These are phyloP conservation scores for Diophrys appendiculata DNA, from an alignment of 73 alveolate species.

Conservation along the genomic window DNA sequence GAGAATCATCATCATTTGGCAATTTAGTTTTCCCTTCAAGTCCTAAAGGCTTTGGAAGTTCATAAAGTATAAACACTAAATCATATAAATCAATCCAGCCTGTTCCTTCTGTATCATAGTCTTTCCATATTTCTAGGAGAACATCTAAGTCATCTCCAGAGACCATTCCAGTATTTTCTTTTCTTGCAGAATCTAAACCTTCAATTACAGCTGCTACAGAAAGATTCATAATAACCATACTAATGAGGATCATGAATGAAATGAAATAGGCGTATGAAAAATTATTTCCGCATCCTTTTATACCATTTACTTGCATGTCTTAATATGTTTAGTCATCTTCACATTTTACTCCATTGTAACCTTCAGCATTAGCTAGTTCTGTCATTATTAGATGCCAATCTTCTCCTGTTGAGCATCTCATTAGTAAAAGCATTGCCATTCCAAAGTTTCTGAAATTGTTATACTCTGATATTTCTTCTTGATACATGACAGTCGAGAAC, in stretches of 20 bases:
- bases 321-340: constrained; percentile 10
- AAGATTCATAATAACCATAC: constrained; percentile 25
- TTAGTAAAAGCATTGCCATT: constrained; percentile 19
- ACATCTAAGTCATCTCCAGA: background rate
- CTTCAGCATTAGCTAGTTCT: constrained; percentile 20
- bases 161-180: background rate
- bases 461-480: background rate
- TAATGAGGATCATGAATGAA: constrained; percentile 12
- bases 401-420: constrained; percentile 43
- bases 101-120: constrained; percentile 16
- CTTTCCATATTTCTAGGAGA: constrained; percentile 3
- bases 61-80: background rate
- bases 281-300: constrained; percentile 29
- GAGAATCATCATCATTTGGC: no score
- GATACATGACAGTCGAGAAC: constrained; percentile 22
- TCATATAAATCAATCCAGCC: background rate
- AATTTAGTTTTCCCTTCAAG: background rate
- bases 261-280: constrained; percentile 32
- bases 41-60: constrained; percentile 11
- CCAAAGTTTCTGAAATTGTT: constrained; percentile 29
- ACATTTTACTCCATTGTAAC: constrained; percentile 18
- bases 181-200: constrained; percentile 18
- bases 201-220: constrained; percentile 46
- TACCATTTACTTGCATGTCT: constrained; percentile 22
- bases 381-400: constrained; percentile 40